Percentiles rank a stretch among this genome's conserved stretches.
Conservation (phyloP, 106 monocot genomes). For the Dendrobium nobile region DNA sequence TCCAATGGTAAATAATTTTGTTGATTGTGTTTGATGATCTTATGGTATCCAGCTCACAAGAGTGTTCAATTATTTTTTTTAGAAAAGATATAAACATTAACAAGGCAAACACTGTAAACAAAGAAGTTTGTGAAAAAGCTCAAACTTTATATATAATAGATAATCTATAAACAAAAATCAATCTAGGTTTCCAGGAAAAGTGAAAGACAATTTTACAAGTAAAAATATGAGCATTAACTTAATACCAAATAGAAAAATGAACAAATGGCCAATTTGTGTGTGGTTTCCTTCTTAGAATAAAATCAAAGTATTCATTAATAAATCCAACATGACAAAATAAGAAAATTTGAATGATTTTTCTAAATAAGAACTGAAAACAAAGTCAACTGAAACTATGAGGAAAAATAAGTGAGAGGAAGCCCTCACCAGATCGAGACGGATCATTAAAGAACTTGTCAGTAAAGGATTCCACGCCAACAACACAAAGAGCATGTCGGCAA, state of each 20-base stretch:
- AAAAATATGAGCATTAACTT: neutral
- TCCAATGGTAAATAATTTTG: neutral
- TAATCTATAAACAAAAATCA: neutral
- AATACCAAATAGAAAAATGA: neutral
- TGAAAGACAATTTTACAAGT: neutral
- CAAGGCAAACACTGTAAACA: neutral
- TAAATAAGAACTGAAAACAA: neutral
- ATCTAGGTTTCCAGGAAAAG: neutral
- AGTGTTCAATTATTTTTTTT: neutral
- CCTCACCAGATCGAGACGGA: conserved; percentile 59
- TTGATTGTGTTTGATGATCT: neutral
- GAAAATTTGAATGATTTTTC: neutral
- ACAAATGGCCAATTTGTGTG: neutral
- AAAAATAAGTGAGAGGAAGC: conserved; percentile 8
- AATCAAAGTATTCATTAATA: neutral
- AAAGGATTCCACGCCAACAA: conserved; percentile 74
- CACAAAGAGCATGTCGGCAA: conserved; percentile 66
- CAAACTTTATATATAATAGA: neutral
- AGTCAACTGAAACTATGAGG: neutral
- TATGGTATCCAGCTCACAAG: neutral
- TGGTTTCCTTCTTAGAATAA: neutral
- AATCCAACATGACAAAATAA: neutral
- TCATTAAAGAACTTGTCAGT: conserved; percentile 76
- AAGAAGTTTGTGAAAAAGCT: neutral
- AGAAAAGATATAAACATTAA: neutral